phyloP scores from a whole-genome alignment of 2,329 filamentous ascomycete genomes.

The Botrytis pseudocinerea region DNA sequence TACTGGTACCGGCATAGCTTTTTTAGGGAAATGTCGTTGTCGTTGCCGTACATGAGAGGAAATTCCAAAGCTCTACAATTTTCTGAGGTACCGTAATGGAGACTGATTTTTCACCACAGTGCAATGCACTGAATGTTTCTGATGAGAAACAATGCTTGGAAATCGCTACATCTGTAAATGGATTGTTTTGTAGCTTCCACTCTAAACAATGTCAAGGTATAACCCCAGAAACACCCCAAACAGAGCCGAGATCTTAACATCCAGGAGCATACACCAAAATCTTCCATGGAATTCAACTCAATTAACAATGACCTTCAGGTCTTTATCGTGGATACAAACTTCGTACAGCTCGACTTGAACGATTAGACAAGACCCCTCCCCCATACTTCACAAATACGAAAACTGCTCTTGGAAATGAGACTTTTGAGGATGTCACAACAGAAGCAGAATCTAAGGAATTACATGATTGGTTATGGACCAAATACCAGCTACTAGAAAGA shows the following conservation, averaged over 20 bases:
- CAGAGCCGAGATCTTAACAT: not conserved
- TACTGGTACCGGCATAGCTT: not conserved
- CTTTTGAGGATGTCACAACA: conserved; percentile 44
- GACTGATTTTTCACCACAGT: conserved; percentile 18
- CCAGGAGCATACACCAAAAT: not conserved
- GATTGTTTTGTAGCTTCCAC: conserved; percentile 47
- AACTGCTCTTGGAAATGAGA: conserved; percentile 44
- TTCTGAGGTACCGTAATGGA: not conserved
- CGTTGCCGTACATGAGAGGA: not conserved
- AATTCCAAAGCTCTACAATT: not conserved
- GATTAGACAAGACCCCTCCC: conserved; percentile 42
- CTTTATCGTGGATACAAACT: conserved; percentile 53
- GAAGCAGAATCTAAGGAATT: conserved; percentile 44
- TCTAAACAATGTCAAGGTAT: conserved; percentile 45
- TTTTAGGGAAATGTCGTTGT: not conserved
- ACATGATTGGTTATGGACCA: conserved; percentile 45
- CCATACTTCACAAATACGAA: conserved; percentile 43
- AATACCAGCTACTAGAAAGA: conserved; percentile 42
- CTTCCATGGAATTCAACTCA: not conserved
- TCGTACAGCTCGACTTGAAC: conserved; percentile 48
- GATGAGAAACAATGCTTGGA: conserved; percentile 42
- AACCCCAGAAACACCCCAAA: not conserved
- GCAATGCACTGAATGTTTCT: conserved; percentile 42
- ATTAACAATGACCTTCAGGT: conserved; percentile 27
- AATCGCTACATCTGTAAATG: conserved; percentile 45